phyloP scores from a whole-genome alignment of 805 yeast genomes.

The Saccharomycopsis fermentans region DNA sequence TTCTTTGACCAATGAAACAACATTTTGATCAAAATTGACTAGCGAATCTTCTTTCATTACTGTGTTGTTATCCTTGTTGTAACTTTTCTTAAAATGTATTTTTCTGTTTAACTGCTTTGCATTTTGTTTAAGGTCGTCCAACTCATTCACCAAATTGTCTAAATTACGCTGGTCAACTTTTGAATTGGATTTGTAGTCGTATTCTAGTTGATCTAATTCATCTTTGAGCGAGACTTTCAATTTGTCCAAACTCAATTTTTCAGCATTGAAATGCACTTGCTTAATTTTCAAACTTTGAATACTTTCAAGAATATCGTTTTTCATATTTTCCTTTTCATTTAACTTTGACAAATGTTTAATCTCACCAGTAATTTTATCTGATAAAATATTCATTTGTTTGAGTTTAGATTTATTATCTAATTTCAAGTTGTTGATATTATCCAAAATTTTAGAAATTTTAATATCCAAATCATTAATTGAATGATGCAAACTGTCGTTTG shows the following conservation, averaged over 20 bases:
- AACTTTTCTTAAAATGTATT: background rate
- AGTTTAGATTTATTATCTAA: slow-evolving; percentile 11
- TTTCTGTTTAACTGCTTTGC: background rate
- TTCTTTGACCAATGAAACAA: background rate
- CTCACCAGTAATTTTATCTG: slow-evolving; percentile 26
- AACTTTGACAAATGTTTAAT: slow-evolving; percentile 30
- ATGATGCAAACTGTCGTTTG: slow-evolving; percentile 19
- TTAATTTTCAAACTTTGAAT: background rate
- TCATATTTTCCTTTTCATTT: slow-evolving; percentile 26
- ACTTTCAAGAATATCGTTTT: slow-evolving; percentile 18
- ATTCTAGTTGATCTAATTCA: background rate
- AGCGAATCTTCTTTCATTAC: background rate
- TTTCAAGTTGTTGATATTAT: slow-evolving; percentile 16
- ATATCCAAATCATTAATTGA: slow-evolving; percentile 20
- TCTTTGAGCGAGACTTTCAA: slow-evolving; percentile 12
- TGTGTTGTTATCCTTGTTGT: background rate
- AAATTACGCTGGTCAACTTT: background rate
- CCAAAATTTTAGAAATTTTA: slow-evolving; percentile 21
- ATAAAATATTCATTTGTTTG: slow-evolving; percentile 22
- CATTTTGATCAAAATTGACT: background rate
- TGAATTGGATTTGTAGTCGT: background rate
- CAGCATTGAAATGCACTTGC: background rate
- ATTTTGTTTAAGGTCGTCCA: background rate
- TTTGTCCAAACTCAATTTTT: slow-evolving; percentile 21
- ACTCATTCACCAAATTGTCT: background rate